These are phyloP conservation scores for Penicillium verrucosum DNA, from an alignment of 2,329 filamentous ascomycete species.

Conservation along the genomic window DNA sequence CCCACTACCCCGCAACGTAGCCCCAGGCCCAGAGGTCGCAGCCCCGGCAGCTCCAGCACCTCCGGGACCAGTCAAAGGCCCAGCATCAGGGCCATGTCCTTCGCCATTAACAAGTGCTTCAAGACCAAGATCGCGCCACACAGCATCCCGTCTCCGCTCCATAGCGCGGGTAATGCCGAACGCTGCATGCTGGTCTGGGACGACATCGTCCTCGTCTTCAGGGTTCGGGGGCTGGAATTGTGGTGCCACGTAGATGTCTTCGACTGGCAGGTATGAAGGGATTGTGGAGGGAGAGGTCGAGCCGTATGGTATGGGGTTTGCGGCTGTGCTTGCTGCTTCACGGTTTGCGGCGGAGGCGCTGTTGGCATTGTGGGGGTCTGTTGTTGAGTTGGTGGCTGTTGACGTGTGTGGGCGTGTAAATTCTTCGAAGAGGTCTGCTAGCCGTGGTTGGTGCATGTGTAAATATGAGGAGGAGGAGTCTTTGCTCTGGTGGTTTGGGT, in stretches of 20 bases:
- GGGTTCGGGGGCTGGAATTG: constrained; percentile 63
- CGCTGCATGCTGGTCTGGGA: constrained; percentile 64
- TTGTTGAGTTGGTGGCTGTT: constrained; percentile 6
- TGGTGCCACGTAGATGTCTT: constrained; percentile 60
- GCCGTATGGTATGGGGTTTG: constrained; percentile 28
- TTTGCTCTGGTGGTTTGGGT: constrained; percentile 40
- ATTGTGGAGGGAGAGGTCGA: constrained; percentile 33
- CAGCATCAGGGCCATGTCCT: constrained; percentile 18
- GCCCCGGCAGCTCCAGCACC: constrained; percentile 20
- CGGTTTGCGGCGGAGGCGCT: not conserved
- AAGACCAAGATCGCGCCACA: constrained; percentile 59
- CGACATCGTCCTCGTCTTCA: constrained; percentile 65
- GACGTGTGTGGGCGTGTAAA: constrained; percentile 47
- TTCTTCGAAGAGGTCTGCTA: constrained; percentile 51
- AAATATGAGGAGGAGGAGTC: constrained; percentile 50
- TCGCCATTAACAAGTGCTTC: constrained; percentile 47
- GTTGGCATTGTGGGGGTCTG: constrained; percentile 2
- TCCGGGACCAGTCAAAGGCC: constrained; percentile 15
- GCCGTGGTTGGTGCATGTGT: constrained; percentile 48
- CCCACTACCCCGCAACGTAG: constrained; percentile 19
- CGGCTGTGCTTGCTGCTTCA: constrained; percentile 3
- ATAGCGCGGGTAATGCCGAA: constrained; percentile 64
- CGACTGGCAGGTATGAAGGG: constrained; percentile 49
- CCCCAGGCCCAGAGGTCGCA: constrained; percentile 13
- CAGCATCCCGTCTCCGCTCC: constrained; percentile 51